Base-by-base conservation (phyloP, 2,329 filamentous ascomycete genomes). In the Sporothrix pseudoabietina region DNA sequence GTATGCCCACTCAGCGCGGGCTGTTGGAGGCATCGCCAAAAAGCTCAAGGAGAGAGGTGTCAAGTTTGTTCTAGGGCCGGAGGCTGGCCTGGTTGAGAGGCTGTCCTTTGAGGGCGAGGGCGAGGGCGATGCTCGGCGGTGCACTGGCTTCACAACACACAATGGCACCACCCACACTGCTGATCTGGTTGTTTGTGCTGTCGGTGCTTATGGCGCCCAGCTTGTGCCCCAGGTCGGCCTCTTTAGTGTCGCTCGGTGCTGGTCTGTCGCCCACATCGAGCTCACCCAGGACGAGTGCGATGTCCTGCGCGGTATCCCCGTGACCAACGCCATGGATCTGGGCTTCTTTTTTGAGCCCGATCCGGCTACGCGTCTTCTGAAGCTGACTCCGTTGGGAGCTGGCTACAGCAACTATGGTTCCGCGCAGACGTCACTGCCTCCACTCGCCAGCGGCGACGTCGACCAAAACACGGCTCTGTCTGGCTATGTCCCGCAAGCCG, bases 271-370 rank as follows among this genome's bases (percentile, higher is more conserved):
- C 0, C 89, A 91, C 76, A 81, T 90, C 2, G 84, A 86, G 61
- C 82, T 91, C 0, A 88, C 83, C 0, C 82, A 86, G 6, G 83
- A 84, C 0, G 89, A 91, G 78, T 84, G 85, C 0, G 82, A 84
- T 4, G 80, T 80, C 6, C 83, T 91, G 0, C 83, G 85, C 1
- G 86, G 86, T 1, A 87, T 90, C 16, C 88, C 89, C 0, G 87
- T 90, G 0, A 88, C 85, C 0, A 89, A 90, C 72, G 85, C 86
- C 0, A 84, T 88, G 1, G 89, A 91, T 74, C 80, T 90, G 0
- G 88, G 88, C 0, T 90, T 90, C 81, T 88, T 89, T 80, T 91
- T 91, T 73, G 89, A 91, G 78, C 88, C 89, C 0, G 89, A 90
- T 76, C 85, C 83, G 0, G 82, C 84, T 74, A 90, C 88, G 0